These are phyloP conservation scores for Sporothrix globosa DNA, from an alignment of 2,329 filamentous ascomycete species.

Conservation along the genomic window DNA sequence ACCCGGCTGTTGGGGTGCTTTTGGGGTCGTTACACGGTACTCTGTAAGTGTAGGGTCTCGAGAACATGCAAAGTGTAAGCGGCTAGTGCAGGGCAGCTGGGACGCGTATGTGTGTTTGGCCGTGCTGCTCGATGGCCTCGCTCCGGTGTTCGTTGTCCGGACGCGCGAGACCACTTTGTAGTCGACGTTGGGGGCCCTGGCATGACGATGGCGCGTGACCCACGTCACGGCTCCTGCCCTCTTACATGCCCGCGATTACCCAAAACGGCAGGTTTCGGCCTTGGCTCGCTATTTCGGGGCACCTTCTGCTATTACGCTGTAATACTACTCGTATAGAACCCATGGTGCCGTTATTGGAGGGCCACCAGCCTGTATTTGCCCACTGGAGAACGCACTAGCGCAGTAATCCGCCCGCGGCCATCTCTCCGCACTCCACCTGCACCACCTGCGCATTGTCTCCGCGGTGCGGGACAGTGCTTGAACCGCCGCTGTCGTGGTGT, in stretches of 20 bases:
- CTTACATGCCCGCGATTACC: constrained; percentile 25
- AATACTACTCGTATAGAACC: no score
- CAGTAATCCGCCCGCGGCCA: not conserved
- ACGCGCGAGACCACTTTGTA: constrained; percentile 33
- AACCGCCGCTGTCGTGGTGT: not conserved
- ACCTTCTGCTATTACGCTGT: not conserved
- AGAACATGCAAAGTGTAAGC: not conserved
- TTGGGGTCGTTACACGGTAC: not conserved
- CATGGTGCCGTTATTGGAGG: not conserved
- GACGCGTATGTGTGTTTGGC: no score
- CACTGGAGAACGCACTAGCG: not conserved
- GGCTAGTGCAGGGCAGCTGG: no score
- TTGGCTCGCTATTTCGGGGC: not conserved
- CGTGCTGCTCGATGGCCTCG: not conserved
- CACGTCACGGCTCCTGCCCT: constrained; percentile 7
- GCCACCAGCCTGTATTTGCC: not conserved
- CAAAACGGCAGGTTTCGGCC: constrained; percentile 25
- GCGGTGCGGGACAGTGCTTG: constrained; percentile 10
- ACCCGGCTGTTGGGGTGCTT: no score
- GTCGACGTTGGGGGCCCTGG: not conserved
- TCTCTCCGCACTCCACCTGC: constrained; percentile 17
- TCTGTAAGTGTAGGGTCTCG: no score
- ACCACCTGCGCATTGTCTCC: constrained; percentile 25
- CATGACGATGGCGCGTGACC: not conserved
- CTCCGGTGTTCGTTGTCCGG: constrained; percentile 2